Base-by-base conservation (phyloP, 75 land plant genomes). In the Adiantum capillusveneris region DNA sequence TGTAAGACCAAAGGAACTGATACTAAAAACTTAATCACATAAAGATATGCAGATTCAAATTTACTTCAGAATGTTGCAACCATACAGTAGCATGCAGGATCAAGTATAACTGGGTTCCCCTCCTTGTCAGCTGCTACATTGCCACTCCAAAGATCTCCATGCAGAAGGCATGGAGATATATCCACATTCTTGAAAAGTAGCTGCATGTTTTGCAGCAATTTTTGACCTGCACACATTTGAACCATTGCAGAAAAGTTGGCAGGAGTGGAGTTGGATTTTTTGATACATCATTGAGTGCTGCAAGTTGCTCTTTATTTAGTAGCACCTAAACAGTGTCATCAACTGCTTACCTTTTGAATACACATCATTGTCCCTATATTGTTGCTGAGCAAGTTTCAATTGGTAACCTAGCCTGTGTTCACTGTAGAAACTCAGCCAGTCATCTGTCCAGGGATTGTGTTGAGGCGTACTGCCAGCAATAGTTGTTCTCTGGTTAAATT, bases 11-110 rank as follows among this genome's bases (percentile, higher is more conserved):
- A n/a, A n/a, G n/a, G n/a, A n/a, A n/a, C n/a, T n/a, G n/a, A n/a
- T n/a, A n/a, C n/a, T n/a, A n/a, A n/a, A n/a, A n/a, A n/a, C n/a
- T n/a, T n/a, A n/a, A n/a, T n/a, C n/a, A n/a, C n/a, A n/a, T n/a
- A n/a, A n/a, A n/a, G n/a, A n/a, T n/a, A n/a, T n/a, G n/a, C n/a
- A n/a, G n/a, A n/a, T n/a, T n/a, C n/a, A n/a, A n/a, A n/a, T n/a
- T n/a, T n/a, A n/a, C n/a, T n/a, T n/a, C n/a, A 46, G 18, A 18
- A 6, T 46, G 17, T 18, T n/a, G 50, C 22, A 21, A 12, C 77
- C 94, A 79, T 81, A 94, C 98, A 95, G 61, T 95, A 95, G 74
- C 99, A 95, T n/a, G 99, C 99, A 30, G 99, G 99, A 62, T 95
- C 99, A 44, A 95, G 84, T 44, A 95, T 95, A 24, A 95, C 96